phyloP scores from a whole-genome alignment of 2,329 filamentous ascomycete species.

The Penicillium hordei region DNA sequence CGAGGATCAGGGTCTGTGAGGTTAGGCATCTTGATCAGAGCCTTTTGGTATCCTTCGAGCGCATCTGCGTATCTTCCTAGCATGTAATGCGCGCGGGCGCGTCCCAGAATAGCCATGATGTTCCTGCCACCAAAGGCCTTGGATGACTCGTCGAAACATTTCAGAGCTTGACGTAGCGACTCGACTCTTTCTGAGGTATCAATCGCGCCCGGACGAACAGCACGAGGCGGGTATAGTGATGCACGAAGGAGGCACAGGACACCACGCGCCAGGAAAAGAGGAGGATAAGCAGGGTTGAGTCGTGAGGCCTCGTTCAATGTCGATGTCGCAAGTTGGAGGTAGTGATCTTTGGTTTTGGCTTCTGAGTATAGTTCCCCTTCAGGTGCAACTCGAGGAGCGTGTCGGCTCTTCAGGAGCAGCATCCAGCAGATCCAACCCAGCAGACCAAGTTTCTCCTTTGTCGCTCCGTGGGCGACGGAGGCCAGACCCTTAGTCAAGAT shows the following conservation, averaged over 20 bases:
- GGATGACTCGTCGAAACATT: constrained; percentile 92
- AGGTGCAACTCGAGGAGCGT: constrained; percentile 67
- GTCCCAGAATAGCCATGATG: constrained; percentile 87
- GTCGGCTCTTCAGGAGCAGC: constrained; percentile 83
- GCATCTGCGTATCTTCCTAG: constrained; percentile 83
- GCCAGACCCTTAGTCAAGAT: constrained; percentile 70
- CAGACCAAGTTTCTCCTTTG: constrained; percentile 81
- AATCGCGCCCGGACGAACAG: constrained; percentile 59
- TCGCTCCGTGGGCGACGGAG: constrained; percentile 67
- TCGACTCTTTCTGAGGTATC: constrained; percentile 72
- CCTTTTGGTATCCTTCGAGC: constrained; percentile 80
- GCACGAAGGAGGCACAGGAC: constrained; percentile 85
- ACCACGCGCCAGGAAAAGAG: constrained; percentile 85
- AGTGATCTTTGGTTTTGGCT: constrained; percentile 87
- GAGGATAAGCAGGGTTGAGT: constrained; percentile 88
- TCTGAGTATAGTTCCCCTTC: constrained; percentile 68
- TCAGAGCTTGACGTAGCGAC: constrained; percentile 78
- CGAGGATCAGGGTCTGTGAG: constrained; percentile 90
- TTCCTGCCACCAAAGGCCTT: constrained; percentile 82
- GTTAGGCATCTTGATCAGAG: constrained; percentile 79
- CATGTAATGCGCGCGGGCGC: constrained; percentile 81
- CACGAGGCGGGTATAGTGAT: constrained; percentile 75
- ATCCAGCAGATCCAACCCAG: constrained; percentile 87
- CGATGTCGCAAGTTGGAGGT: constrained; percentile 83
- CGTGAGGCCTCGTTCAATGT: constrained; percentile 94